phyloP scores from a whole-genome alignment of 495 filamentous ascomycete species.

The Aspergillus biplanus region DNA sequence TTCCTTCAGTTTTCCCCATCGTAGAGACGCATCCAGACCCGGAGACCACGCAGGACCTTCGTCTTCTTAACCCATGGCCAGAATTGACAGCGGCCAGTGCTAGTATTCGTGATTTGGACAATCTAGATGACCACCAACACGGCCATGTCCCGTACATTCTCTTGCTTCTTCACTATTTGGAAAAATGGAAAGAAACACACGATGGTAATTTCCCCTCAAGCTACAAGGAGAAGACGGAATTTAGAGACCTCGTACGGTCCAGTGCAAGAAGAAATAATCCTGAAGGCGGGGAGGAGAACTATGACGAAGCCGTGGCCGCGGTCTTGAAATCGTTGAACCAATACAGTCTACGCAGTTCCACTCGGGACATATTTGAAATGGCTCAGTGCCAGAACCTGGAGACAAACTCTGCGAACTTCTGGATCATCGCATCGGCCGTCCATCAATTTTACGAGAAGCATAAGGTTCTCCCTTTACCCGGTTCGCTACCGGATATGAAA shows the following conservation, averaged over 20 bases:
- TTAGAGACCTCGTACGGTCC: constrained; percentile 67
- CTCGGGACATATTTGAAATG: constrained; percentile 80
- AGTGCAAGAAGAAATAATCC: constrained; percentile 72
- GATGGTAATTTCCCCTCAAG: constrained; percentile 67
- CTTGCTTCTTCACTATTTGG: constrained; percentile 83
- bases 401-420: constrained; percentile 64
- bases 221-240: constrained; percentile 87
- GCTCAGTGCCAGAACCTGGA: constrained; percentile 54
- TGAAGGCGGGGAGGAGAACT: constrained; percentile 96
- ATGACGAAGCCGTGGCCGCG: constrained; percentile 85
- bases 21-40: constrained; percentile 96
- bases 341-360: constrained; percentile 64
- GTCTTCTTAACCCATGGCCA: constrained; percentile 84
- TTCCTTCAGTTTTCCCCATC: constrained; percentile 82
- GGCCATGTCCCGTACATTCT: constrained; percentile 91
- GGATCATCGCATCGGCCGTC: constrained; percentile 86
- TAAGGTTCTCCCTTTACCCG: constrained; percentile 77
- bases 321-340: constrained; percentile 81
- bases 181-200: constrained; percentile 78
- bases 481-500: constrained; percentile 96
- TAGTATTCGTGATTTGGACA: constrained; percentile 67
- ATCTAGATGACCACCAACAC: constrained; percentile 79
- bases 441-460: constrained; percentile 72
- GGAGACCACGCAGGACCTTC: constrained; percentile 81
- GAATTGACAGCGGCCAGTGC: constrained; percentile 67